phyloP scores from a whole-genome alignment of 2,329 filamentous ascomycete genomes.

The Thelonectria blattea region DNA sequence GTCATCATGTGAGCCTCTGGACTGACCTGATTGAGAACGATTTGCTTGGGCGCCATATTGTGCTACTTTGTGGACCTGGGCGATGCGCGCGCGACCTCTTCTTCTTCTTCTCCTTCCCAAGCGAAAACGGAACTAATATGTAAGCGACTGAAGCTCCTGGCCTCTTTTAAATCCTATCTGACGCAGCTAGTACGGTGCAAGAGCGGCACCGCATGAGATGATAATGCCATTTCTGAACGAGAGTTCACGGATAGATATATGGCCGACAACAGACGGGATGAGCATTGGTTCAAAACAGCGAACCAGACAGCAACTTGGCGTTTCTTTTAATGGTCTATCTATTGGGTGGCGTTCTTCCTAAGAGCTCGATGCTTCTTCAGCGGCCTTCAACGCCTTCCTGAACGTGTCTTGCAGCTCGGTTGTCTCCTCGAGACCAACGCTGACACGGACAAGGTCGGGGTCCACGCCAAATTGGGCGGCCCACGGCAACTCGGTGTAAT shows the following conservation, averaged over 20 bases:
- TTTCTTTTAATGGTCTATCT: neutral
- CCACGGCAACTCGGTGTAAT: slow-evolving; percentile 94
- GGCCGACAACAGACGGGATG: slow-evolving; percentile 7
- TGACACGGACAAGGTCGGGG: slow-evolving; percentile 80
- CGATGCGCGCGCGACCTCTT: neutral
- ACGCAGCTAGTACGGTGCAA: slow-evolving; percentile 3
- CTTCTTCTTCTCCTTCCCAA: neutral
- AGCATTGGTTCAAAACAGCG: neutral
- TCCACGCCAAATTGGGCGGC: slow-evolving; percentile 82
- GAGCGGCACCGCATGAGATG: neutral
- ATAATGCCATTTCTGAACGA: neutral
- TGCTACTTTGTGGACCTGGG: neutral
- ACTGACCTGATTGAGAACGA: neutral
- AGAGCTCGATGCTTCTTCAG: slow-evolving; percentile 40
- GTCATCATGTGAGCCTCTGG: slow-evolving; percentile 59
- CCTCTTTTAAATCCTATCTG: slow-evolving; percentile 7
- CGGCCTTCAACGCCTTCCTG: slow-evolving; percentile 70
- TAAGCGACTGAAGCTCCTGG: slow-evolving; percentile 6
- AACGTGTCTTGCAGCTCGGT: slow-evolving; percentile 69
- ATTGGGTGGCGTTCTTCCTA: neutral
- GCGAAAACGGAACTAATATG: slow-evolving; percentile 1
- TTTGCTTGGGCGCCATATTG: neutral
- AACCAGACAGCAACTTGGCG: neutral
- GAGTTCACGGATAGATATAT: neutral
- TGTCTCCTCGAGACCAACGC: slow-evolving; percentile 86